These are phyloP conservation scores for Apiotrichum domesticum DNA, from an alignment of 1,284 basidiomycete genomes.

Conservation along the genomic window DNA sequence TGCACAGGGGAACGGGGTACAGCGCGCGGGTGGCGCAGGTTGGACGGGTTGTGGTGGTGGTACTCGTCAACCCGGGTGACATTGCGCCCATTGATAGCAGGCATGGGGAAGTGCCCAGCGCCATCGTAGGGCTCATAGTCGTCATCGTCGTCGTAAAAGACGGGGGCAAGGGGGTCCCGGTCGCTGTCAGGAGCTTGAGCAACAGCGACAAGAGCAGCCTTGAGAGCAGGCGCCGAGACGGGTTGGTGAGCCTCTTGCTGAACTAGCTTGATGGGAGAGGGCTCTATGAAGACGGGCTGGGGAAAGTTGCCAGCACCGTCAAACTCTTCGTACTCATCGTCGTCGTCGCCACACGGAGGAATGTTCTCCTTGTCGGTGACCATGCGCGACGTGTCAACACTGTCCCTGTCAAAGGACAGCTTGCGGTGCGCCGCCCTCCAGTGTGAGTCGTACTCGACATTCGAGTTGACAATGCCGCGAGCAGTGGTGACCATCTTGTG, in stretches of 20 bases:
- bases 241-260: not conserved
- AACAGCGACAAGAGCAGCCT: not conserved
- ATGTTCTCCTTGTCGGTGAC: slow-evolving; percentile 4
- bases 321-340: slow-evolving; percentile 9
- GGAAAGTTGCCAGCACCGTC: slow-evolving; percentile 8
- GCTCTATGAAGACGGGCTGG: not conserved
- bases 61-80: not conserved
- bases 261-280: not conserved
- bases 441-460: not conserved
- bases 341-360: not conserved
- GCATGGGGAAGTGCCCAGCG: slow-evolving; percentile 9
- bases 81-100: not conserved
- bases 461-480: not conserved
- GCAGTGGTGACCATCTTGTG: slow-evolving; percentile 8
- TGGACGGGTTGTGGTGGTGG: not conserved
- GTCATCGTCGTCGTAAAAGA: slow-evolving; percentile 1
- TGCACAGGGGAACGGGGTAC: not conserved
- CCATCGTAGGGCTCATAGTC: slow-evolving; percentile 11
- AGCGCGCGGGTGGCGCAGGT: not conserved
- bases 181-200: not conserved
- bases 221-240: not conserved
- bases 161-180: not conserved
- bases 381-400: slow-evolving; percentile 3
- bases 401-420: not conserved
- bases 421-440: not conserved